Percentiles rank a stretch among this genome's conserved stretches.
phyloP scores from a whole-genome alignment of 805 yeast species.

The Phaffomyces thermotolerans region DNA sequence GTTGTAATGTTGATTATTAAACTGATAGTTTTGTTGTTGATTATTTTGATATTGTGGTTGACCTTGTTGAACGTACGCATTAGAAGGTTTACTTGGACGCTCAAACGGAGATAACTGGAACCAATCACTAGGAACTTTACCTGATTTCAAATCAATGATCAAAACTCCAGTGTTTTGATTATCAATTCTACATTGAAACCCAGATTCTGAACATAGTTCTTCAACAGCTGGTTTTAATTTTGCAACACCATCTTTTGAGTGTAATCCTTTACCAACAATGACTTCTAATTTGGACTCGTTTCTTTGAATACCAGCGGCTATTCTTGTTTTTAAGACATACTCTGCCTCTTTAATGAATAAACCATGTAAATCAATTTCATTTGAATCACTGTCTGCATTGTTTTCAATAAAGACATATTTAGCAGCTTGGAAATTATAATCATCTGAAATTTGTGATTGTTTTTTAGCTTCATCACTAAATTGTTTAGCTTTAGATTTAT shows the following conservation, averaged over 20 bases:
- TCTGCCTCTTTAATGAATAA: conserved; percentile 84
- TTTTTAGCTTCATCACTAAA: conserved; percentile 63
- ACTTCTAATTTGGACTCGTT: conserved; percentile 62
- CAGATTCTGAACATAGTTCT: conserved; percentile 59
- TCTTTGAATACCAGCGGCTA: conserved; percentile 51
- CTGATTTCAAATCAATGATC: conserved; percentile 53
- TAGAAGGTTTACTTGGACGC: conserved; percentile 23
- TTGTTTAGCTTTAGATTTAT: conserved; percentile 64
- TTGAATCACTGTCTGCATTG: conserved; percentile 74
- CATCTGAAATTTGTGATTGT: conserved; percentile 54
- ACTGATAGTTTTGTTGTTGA: conserved; percentile 10
- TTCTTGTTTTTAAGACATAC: conserved; percentile 64
- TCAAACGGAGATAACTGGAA: conserved; percentile 9
- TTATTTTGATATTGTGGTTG: conserved; percentile 23
- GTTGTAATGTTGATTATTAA: conserved; percentile 14
- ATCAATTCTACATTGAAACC: conserved; percentile 56
- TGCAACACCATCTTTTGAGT: conserved; percentile 74
- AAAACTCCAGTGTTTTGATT: conserved; percentile 75
- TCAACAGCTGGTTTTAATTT: conserved; percentile 88
- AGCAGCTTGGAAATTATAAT: conserved; percentile 74
- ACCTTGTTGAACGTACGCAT: conserved; percentile 26
- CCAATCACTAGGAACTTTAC: conserved; percentile 37
- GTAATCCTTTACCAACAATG: conserved; percentile 91
- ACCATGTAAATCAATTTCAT: conserved; percentile 93
- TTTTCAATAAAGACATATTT: conserved; percentile 83